A percentile compares a stretch with the other conserved stretches of the same genome.
Evolutionary conservation across 2,329 filamentous ascomycete genomes (phyloP).

Genomic region (Pseudonectria foliicola): DNA sequence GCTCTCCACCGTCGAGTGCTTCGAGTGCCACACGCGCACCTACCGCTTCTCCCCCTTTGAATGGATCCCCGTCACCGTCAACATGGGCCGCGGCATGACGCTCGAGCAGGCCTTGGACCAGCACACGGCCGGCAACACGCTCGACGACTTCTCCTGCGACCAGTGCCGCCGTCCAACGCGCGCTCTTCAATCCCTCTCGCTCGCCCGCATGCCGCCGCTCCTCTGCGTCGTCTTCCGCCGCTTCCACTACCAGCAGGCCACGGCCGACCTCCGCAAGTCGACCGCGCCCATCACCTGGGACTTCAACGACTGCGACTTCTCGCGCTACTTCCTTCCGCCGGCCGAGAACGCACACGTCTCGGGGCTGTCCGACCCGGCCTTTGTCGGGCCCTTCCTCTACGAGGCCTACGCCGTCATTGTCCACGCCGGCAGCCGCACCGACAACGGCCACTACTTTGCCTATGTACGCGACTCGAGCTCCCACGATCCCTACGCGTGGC

Average conservation of each 20-base stretch:
- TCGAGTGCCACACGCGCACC: constrained; percentile 44
- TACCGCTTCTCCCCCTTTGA: constrained; percentile 42
- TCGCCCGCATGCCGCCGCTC: constrained; percentile 72
- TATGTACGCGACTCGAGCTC: constrained; percentile 54
- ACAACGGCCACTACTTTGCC: constrained; percentile 73
- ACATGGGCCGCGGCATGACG: constrained; percentile 24
- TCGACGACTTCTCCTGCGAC: constrained; percentile 67
- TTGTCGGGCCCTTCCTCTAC: constrained; percentile 60
- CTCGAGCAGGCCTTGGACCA: constrained; percentile 60
- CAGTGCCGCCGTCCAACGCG: constrained; percentile 62
- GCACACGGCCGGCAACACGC: constrained; percentile 60
- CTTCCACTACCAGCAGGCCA: constrained; percentile 31
- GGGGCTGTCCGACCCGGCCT: constrained; percentile 32
- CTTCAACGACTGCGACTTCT: constrained; percentile 58
- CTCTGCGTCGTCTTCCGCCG: constrained; percentile 71
- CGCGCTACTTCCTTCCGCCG: constrained; percentile 34
- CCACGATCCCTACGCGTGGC: constrained; percentile 39
- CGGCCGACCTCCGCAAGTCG: constrained; percentile 50
- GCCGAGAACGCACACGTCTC: constrained; percentile 23
- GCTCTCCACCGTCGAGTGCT: constrained; percentile 64
- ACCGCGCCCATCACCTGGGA: constrained; percentile 70
- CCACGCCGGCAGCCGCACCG: constrained; percentile 61
- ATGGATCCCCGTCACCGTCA: constrained; percentile 43
- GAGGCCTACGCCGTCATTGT: constrained; percentile 80
- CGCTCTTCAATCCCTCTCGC: constrained; percentile 63